Base-by-base conservation (phyloP, 2,329 filamentous ascomycete genomes). In the Diatrype stigma region DNA sequence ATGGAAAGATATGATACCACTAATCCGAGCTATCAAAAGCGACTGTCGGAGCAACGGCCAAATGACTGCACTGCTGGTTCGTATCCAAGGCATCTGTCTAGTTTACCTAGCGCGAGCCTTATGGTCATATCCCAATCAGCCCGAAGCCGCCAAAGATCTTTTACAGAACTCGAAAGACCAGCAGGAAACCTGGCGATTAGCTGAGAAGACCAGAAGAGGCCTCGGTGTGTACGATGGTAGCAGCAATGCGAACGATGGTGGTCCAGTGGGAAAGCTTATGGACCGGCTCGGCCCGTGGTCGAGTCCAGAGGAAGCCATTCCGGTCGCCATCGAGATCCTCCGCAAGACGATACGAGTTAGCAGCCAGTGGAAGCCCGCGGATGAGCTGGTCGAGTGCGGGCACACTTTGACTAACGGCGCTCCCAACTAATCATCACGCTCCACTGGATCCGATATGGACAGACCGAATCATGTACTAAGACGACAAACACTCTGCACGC, bases 201-300 rank as follows among this genome's bases (percentile, higher is more conserved):
- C 65, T 7, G 62, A 65, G 1, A 47, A 47, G 7, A 56, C 57
- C 2, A 61, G 65, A 38, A 60, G 40, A 47, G 55, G 51, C 17
- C 50, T 68, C 23, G 64, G 60, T 11, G 47, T 53, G 8, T 62
- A 54, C 26, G 62, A 64, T 44, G 60, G 59, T 6, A 50, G 51
- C 44, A 46, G 55, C 19, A 55, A 56, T 30, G 56, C 59, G 2
- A 57, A 59, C 3, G 63, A 67, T 21, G 62, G 62, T 6, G 64
- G 64, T 37, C 45, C 54, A 16, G 53, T 65, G 38, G 64, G 63
- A 45, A 66, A 61, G 51, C 59, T 68, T 16, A 60, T 68, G 16
- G 64, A 68, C 49, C 61, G 63, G 44, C 52, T 68, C 17, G 64
- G 65, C 16, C 65, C 64, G 26, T 67, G 64, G 64, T 60, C 61